These are phyloP conservation scores for Ascocoryne sarcoides DNA, from an alignment of 2,329 filamentous ascomycete genomes.

Conservation along the genomic window DNA sequence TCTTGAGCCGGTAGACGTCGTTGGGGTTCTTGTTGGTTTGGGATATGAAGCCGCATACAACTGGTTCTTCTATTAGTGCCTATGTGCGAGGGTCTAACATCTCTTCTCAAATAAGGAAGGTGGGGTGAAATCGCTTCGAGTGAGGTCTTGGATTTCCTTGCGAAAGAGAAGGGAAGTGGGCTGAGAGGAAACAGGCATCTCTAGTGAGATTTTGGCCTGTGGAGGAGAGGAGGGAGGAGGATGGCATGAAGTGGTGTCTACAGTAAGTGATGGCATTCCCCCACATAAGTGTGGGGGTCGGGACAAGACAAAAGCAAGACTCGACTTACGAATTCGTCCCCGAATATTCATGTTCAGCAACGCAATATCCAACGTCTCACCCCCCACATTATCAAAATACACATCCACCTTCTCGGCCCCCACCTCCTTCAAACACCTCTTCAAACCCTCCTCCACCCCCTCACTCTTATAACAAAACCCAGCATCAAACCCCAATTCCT, in stretches of 20 bases:
- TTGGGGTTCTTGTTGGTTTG: constrained; percentile 51
- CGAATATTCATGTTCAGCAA: constrained; percentile 51
- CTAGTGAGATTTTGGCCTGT: too few species aligned
- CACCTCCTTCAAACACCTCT: constrained; percentile 40
- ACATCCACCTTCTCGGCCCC: constrained; percentile 66
- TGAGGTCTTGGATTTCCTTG: too few species aligned
- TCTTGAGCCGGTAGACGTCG: constrained; percentile 51
- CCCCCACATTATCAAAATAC: constrained; percentile 67
- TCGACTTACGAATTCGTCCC: constrained; percentile 44
- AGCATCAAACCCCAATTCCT: constrained; percentile 59
- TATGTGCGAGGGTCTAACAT: background rate
- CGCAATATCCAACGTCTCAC: constrained; percentile 62
- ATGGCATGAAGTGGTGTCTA: too few species aligned
- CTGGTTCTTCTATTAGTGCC: constrained; percentile 10
- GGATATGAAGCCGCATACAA: constrained; percentile 54
- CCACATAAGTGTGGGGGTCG: too few species aligned
- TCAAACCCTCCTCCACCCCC: constrained; percentile 51
- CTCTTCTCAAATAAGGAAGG: too few species aligned
- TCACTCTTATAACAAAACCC: constrained; percentile 78
- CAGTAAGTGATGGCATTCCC: too few species aligned
- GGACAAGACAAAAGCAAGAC: too few species aligned
- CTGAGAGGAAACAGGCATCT: too few species aligned
- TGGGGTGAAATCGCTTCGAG: too few species aligned
- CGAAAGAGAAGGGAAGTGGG: too few species aligned
- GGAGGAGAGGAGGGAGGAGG: too few species aligned